Percentiles rank a stretch among this genome's conserved stretches.
These are phyloP conservation scores for Daldinia bambusicola DNA, from an alignment of 495 filamentous ascomycete species.

Conservation along the genomic window DNA sequence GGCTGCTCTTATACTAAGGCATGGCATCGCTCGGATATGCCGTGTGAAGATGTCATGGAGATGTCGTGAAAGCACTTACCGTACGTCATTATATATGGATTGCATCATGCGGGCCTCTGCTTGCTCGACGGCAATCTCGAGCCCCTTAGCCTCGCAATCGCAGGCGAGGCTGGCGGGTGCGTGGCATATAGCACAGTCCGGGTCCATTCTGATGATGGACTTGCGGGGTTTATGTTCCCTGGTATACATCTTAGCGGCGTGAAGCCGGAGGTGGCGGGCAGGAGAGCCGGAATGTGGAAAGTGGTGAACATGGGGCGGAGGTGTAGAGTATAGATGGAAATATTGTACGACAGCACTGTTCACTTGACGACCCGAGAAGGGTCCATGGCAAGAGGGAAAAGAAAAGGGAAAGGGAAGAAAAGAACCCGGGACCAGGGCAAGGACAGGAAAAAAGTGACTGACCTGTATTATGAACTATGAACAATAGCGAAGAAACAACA, in stretches of 20 bases:
- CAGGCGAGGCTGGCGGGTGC: slow-evolving; percentile 69
- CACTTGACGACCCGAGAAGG: slow-evolving; percentile 48
- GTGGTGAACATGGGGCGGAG: slow-evolving; percentile 45
- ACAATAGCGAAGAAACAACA: slow-evolving; percentile 51
- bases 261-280: slow-evolving; percentile 48
- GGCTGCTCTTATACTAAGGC: slow-evolving; percentile 22
- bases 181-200: slow-evolving; percentile 77
- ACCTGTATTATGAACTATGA: slow-evolving; percentile 56
- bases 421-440: slow-evolving; percentile 41
- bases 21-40: slow-evolving; percentile 9
- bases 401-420: slow-evolving; percentile 46
- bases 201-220: slow-evolving; percentile 68
- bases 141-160: slow-evolving; percentile 74
- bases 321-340: slow-evolving; percentile 33
- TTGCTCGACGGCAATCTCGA: slow-evolving; percentile 72
- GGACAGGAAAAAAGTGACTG: slow-evolving; percentile 48
- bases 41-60: too few relatives aligned
- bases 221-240: slow-evolving; percentile 59
- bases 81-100: slow-evolving; percentile 69
- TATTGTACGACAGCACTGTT: slow-evolving; percentile 50
- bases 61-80: slow-evolving; percentile 54
- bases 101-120: slow-evolving; percentile 73
- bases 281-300: slow-evolving; percentile 44
- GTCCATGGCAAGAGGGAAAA: slow-evolving; percentile 46
- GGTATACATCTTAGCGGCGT: slow-evolving; percentile 62